Percentiles rank a stretch among this genome's conserved stretches.
These are phyloP conservation scores for Neurospora hispaniola DNA, from an alignment of 495 filamentous ascomycete species.

Conservation along the genomic window DNA sequence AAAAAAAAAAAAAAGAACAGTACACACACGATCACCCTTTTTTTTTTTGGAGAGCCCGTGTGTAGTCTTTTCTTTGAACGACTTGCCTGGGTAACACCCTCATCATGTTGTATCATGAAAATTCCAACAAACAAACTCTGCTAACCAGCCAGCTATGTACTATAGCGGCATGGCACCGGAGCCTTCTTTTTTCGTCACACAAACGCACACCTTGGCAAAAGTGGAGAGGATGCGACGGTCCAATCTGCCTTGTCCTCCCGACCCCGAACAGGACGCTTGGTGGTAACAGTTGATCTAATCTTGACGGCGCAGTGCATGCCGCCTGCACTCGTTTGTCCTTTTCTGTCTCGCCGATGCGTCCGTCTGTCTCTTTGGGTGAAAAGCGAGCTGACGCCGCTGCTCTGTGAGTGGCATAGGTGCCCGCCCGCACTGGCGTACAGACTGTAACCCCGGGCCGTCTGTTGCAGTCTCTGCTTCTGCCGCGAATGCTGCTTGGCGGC, in stretches of 20 bases:
- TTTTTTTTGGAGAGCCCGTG: no score
- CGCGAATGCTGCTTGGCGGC: no score
- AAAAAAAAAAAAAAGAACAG: no score
- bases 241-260: neutral
- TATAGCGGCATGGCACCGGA: conserved; percentile 1
- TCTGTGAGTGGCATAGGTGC: neutral
- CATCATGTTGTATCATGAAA: neutral
- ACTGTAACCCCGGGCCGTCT: neutral
- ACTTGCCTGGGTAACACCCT: neutral
- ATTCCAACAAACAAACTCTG: neutral
- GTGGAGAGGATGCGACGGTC: neutral
- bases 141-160: neutral
- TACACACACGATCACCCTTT: no score
- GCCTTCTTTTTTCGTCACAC: conserved; percentile 1
- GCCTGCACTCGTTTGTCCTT: neutral
- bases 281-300: neutral
- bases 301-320: neutral
- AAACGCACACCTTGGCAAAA: neutral
- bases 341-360: neutral
- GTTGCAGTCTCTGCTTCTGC: neutral
- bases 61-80: no score
- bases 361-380: neutral
- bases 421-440: neutral
- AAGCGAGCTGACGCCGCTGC: neutral
- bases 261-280: neutral